Percentiles rank a stretch among this genome's conserved stretches.
These are phyloP conservation scores for Phoma herbarum DNA, from an alignment of 2,329 filamentous ascomycete genomes.

Conservation along the genomic window DNA sequence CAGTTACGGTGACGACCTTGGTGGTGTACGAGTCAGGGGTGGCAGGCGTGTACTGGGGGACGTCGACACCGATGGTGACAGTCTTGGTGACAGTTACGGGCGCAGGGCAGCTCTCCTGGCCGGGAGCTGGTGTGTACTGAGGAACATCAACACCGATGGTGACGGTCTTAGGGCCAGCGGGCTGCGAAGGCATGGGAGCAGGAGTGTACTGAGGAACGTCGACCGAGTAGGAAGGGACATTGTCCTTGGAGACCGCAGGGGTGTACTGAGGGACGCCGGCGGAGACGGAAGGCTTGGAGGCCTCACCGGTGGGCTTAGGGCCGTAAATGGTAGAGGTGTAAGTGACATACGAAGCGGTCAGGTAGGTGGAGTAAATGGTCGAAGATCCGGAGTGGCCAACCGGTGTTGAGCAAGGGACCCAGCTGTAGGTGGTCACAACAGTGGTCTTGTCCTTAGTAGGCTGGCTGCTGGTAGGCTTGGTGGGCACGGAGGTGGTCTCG, in stretches of 20 bases:
- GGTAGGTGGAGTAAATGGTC: constrained; percentile 51
- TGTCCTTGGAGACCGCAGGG: not conserved
- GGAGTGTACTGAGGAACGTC: constrained; percentile 20
- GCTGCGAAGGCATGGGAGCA: not conserved
- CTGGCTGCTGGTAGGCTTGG: constrained; percentile 17
- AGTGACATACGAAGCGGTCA: constrained; percentile 48
- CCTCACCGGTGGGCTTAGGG: constrained; percentile 23
- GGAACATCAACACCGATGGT: constrained; percentile 18
- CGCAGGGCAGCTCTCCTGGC: constrained; percentile 35
- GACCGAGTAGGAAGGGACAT: constrained; percentile 23
- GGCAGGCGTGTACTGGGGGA: constrained; percentile 21
- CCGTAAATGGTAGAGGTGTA: constrained; percentile 41
- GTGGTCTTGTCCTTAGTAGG: constrained; percentile 31
- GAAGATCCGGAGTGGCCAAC: constrained; percentile 43
- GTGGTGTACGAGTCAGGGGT: constrained; percentile 18
- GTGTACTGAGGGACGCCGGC: constrained; percentile 17
- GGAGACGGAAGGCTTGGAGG: not conserved
- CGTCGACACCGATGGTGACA: constrained; percentile 23
- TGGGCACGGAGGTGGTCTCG: constrained; percentile 12
- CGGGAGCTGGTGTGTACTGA: constrained; percentile 15
- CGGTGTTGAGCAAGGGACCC: constrained; percentile 50
- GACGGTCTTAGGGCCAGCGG: not conserved
- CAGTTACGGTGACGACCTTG: constrained; percentile 45
- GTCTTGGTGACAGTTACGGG: constrained; percentile 38
- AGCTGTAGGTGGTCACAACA: constrained; percentile 47